These are phyloP conservation scores for Neodidymelliopsis sp. DNA, from an alignment of 2,329 filamentous ascomycete genomes.

Conservation along the genomic window DNA sequence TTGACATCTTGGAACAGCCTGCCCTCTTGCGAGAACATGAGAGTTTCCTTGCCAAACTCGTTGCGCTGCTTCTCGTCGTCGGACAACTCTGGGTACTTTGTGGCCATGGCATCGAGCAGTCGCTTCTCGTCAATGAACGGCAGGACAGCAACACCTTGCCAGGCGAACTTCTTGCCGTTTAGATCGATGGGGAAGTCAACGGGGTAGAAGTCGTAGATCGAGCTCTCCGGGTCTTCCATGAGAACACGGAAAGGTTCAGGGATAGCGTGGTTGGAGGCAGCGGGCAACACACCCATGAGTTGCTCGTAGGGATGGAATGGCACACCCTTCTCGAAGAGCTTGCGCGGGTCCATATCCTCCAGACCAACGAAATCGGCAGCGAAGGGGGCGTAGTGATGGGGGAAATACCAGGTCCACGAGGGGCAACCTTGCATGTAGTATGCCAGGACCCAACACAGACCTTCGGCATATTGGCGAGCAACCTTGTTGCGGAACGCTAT, in stretches of 20 bases:
- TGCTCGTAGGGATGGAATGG: constrained; percentile 95
- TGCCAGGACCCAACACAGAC: constrained; percentile 90
- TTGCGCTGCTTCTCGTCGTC: constrained; percentile 82
- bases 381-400: constrained; percentile 97
- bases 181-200: constrained; percentile 92
- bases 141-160: constrained; percentile 92
- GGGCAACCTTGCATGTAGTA: constrained; percentile 99
- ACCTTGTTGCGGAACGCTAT: constrained; percentile 88
- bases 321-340: constrained; percentile 82
- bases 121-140: constrained; percentile 96
- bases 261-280: constrained; percentile 89
- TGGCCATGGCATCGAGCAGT: constrained; percentile 80
- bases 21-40: constrained; percentile 85
- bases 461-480: constrained; percentile 90
- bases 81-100: constrained; percentile 80
- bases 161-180: constrained; percentile 98
- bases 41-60: constrained; percentile 76
- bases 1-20: constrained; percentile 86
- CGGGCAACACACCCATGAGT: constrained; percentile 95
- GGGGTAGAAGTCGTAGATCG: constrained; percentile 97
- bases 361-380: constrained; percentile 92
- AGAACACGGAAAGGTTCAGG: constrained; percentile 87
- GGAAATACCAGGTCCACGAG: constrained; percentile 99
- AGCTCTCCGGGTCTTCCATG: constrained; percentile 86
- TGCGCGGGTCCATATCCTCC: constrained; percentile 69